A percentile compares a stretch with the other conserved stretches of the same genome.
Conservation (phyloP, 2,329 filamentous ascomycete genomes). For the Fusarium sp. region DNA sequence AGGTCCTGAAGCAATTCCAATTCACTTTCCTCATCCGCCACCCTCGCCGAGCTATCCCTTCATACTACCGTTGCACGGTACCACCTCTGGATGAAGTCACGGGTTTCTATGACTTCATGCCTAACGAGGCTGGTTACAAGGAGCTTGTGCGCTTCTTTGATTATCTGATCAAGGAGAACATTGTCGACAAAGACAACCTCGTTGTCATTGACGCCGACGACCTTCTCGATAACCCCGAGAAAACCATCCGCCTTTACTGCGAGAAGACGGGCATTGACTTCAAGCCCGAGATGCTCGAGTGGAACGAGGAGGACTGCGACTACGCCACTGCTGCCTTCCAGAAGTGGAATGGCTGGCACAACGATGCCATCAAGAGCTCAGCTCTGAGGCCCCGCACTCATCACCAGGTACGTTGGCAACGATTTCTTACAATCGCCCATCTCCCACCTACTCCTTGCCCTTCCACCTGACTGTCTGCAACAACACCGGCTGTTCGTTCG, state of each 20-base stretch:
- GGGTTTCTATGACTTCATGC: slow-evolving; percentile 88
- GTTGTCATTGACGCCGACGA: slow-evolving; percentile 96
- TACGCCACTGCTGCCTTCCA: slow-evolving; percentile 83
- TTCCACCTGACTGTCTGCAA: slow-evolving; percentile 43
- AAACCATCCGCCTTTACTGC: slow-evolving; percentile 84
- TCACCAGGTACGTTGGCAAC: slow-evolving; percentile 65
- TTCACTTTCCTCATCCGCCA: slow-evolving; percentile 98
- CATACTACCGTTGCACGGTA: slow-evolving; percentile 93
- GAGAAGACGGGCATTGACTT: slow-evolving; percentile 84
- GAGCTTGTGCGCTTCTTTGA: slow-evolving; percentile 91
- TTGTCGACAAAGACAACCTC: slow-evolving; percentile 80
- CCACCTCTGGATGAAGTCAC: slow-evolving; percentile 87
- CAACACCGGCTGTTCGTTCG: slow-evolving; percentile 39
- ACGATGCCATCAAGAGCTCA: slow-evolving; percentile 89
- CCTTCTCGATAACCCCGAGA: slow-evolving; percentile 85
- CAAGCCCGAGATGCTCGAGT: slow-evolving; percentile 81
- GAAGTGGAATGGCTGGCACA: slow-evolving; percentile 98
- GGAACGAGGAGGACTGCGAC: slow-evolving; percentile 82
- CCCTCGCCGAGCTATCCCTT: slow-evolving; percentile 90
- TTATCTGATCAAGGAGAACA: slow-evolving; percentile 76
- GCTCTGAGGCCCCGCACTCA: slow-evolving; percentile 78
- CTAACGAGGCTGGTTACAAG: slow-evolving; percentile 88
- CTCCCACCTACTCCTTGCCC: slow-evolving; percentile 7
- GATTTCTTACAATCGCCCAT: slow-evolving; percentile 32
- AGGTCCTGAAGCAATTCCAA: slow-evolving; percentile 83